Evolutionary conservation across 805 yeast genomes (phyloP).

Genomic region (Scheffersomyces amazonensis): DNA sequence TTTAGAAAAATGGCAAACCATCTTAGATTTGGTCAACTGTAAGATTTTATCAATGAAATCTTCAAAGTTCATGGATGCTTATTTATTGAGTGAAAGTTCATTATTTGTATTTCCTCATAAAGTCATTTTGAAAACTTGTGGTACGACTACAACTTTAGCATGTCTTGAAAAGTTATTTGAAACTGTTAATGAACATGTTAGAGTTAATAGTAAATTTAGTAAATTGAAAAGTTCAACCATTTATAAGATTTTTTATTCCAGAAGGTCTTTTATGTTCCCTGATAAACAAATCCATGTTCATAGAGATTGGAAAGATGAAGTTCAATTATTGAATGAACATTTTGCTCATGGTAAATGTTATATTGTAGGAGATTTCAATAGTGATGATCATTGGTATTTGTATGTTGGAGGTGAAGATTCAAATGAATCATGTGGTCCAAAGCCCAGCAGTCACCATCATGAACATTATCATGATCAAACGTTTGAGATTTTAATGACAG

Average conservation of each 20-base stretch:
- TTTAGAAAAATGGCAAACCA: conserved; percentile 61
- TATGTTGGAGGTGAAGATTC: conserved; percentile 56
- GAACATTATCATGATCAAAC: conserved; percentile 56
- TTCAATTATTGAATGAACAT: conserved; percentile 59
- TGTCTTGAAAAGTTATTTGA: conserved; percentile 69
- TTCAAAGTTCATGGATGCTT: conserved; percentile 69
- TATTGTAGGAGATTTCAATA: conserved; percentile 71
- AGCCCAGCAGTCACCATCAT: neutral
- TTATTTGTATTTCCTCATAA: conserved; percentile 86
- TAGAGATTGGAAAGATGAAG: conserved; percentile 81
- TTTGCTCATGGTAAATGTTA: conserved; percentile 64
- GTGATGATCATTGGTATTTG: conserved; percentile 88
- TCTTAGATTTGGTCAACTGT: conserved; percentile 83
- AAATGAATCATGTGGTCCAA: conserved; percentile 1
- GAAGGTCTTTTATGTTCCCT: conserved; percentile 93
- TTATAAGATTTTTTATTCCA: conserved; percentile 78
- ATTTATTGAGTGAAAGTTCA: conserved; percentile 83
- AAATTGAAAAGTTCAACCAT: conserved; percentile 36
- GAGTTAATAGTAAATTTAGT: conserved; percentile 25
- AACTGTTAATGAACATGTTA: conserved; percentile 20
- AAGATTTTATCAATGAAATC: conserved; percentile 80
- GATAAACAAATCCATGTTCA: conserved; percentile 78
- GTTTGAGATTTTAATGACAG: conserved; percentile 89
- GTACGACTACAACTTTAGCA: conserved; percentile 86
- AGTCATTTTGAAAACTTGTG: conserved; percentile 88